Percentiles rank a stretch among this genome's conserved stretches.
These are phyloP conservation scores for Globisporangium splendens DNA, from an alignment of 352 stramenopile genomes.

Conservation along the genomic window DNA sequence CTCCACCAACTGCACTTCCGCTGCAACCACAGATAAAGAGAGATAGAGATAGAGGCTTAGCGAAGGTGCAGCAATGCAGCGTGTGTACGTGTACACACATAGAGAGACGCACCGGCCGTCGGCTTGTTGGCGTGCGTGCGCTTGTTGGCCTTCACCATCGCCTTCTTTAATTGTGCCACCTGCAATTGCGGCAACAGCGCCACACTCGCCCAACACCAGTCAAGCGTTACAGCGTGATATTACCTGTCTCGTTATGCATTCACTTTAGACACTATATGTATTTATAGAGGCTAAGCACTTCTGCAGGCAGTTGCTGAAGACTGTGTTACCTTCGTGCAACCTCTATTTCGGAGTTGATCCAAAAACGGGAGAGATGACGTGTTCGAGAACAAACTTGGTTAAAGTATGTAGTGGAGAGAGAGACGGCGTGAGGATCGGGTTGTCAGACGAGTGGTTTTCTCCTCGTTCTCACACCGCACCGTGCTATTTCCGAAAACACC, in stretches of 20 bases:
- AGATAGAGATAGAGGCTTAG: too few relatives aligned
- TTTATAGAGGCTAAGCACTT: neutral
- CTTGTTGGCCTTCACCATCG: neutral
- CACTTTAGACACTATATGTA: neutral
- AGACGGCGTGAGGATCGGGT: neutral
- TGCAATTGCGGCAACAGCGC: neutral
- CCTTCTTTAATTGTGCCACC: neutral
- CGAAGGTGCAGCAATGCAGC: neutral
- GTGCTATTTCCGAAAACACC: slow-evolving; percentile 4
- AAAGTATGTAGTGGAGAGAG: neutral
- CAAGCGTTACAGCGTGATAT: slow-evolving; percentile 1
- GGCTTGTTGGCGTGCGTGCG: slow-evolving; percentile 10
- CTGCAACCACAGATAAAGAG: slow-evolving; percentile 11
- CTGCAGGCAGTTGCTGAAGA: too few relatives aligned
- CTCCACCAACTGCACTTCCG: slow-evolving; percentile 52
- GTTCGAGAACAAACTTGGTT: neutral
- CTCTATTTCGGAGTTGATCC: neutral
- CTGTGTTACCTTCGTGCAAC: slow-evolving; percentile 2
- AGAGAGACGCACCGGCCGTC: slow-evolving; percentile 6
- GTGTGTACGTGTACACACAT: neutral
- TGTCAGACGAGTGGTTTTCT: slow-evolving; percentile 4
- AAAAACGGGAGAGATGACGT: slow-evolving; percentile 3
- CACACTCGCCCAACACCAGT: slow-evolving; percentile 7
- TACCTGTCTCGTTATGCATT: too few relatives aligned
- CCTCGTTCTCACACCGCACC: neutral